These are phyloP conservation scores for Skeletonema grethae DNA, from an alignment of 108 stramenopile species.

Conservation along the genomic window DNA sequence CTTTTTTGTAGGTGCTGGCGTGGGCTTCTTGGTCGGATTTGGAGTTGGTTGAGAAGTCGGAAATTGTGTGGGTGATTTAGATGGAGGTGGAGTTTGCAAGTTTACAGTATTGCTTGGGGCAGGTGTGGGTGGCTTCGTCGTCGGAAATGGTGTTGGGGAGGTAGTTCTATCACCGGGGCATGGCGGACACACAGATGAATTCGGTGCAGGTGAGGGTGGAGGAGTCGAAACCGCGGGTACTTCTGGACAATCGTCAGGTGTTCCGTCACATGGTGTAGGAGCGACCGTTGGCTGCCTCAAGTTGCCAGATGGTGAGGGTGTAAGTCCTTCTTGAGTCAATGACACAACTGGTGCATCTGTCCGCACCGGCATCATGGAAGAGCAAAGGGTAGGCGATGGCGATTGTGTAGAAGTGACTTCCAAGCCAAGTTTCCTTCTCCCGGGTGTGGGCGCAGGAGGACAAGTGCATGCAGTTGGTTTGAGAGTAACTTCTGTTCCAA, in stretches of 20 bases:
- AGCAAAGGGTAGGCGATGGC: background rate
- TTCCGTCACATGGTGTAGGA: background rate
- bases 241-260: background rate
- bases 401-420: background rate
- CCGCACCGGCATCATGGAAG: background rate
- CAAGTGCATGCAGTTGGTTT: background rate
- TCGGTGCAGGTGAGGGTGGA: background rate
- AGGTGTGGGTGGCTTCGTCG: background rate
- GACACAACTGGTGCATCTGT: slow-evolving; percentile 1
- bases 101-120: background rate
- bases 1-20: background rate
- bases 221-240: background rate
- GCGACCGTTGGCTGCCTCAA: no score
- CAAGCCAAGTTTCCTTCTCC: background rate
- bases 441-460: background rate
- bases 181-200: background rate
- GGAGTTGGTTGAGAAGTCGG: background rate
- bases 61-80: no score
- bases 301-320: no score
- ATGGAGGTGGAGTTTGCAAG: background rate
- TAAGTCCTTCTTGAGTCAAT: no score
- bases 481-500: background rate
- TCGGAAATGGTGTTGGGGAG: background rate
- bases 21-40: background rate
- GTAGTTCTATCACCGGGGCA: background rate